Percentiles rank a stretch among this genome's conserved stretches.
phyloP scores from a whole-genome alignment of 2,329 filamentous ascomycete species.

The Orbilia quercus region DNA sequence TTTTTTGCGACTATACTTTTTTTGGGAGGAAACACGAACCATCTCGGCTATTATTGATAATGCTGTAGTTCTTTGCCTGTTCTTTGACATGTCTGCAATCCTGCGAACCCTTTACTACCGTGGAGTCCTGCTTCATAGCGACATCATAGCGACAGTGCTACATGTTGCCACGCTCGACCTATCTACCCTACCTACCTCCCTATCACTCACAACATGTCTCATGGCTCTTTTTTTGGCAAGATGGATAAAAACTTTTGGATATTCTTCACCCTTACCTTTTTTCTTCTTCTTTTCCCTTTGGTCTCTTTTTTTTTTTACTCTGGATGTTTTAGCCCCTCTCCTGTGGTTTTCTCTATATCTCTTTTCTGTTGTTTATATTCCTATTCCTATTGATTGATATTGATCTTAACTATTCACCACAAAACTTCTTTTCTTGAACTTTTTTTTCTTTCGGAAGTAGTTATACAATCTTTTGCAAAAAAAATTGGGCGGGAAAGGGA shows the following conservation, averaged over 20 bases:
- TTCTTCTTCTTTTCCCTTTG: background rate
- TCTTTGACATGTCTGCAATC: slow-evolving; percentile 22
- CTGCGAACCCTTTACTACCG: slow-evolving; percentile 14
- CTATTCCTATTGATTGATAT: slow-evolving; percentile 44
- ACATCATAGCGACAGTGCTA: slow-evolving; percentile 55
- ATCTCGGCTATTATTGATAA: slow-evolving; percentile 56
- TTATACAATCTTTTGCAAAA: too few relatives aligned
- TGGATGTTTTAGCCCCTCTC: slow-evolving; percentile 40
- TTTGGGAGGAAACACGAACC: slow-evolving; percentile 41
- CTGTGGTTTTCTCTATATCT: slow-evolving; percentile 23
- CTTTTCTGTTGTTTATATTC: slow-evolving; percentile 54
- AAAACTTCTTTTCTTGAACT: background rate
- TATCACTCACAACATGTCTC: background rate
- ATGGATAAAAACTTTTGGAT: slow-evolving; percentile 24
- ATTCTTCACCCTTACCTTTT: slow-evolving; percentile 4
- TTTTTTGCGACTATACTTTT: slow-evolving; percentile 28
- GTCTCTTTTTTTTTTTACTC: background rate
- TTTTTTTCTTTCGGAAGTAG: slow-evolving; percentile 14
- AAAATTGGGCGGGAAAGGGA: slow-evolving; percentile 5
- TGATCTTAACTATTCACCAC: slow-evolving; percentile 4
- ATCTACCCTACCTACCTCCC: background rate
- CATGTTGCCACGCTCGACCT: slow-evolving; percentile 8
- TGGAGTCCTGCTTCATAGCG: slow-evolving; percentile 56
- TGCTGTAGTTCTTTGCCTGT: slow-evolving; percentile 34
- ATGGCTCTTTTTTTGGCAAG: background rate